A percentile compares a stretch with the other conserved stretches of the same genome.
These are phyloP conservation scores for Verticillium klebahnii DNA, from an alignment of 2,329 filamentous ascomycete genomes.

Conservation along the genomic window DNA sequence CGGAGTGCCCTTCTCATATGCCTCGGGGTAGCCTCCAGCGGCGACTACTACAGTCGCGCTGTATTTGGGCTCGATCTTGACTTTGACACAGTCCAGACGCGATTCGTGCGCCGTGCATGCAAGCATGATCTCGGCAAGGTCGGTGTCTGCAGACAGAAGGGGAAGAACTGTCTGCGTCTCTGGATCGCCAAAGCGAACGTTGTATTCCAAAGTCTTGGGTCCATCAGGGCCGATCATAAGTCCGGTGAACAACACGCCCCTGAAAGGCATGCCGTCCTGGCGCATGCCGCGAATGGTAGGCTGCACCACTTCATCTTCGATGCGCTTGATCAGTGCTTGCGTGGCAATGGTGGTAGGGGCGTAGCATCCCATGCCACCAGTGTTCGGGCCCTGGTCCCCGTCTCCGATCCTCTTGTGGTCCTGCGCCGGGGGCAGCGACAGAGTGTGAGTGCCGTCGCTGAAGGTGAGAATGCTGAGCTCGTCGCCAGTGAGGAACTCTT, in stretches of 20 bases:
- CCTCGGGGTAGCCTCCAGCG: constrained; percentile 77
- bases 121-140: constrained; percentile 79
- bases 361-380: constrained; percentile 74
- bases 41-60: constrained; percentile 83
- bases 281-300: constrained; percentile 62
- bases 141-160: constrained; percentile 67
- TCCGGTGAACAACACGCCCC: constrained; percentile 72
- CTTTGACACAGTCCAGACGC: constrained; percentile 59
- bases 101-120: constrained; percentile 62
- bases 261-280: constrained; percentile 66
- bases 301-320: constrained; percentile 55
- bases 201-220: constrained; percentile 80
- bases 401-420: constrained; percentile 70
- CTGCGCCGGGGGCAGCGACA: constrained; percentile 64
- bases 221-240: constrained; percentile 77
- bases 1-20: constrained; percentile 67
- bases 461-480: constrained; percentile 67
- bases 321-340: constrained; percentile 45
- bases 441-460: constrained; percentile 60
- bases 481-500: constrained; percentile 66
- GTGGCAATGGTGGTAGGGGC: constrained; percentile 57
- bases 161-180: constrained; percentile 80
- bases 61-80: constrained; percentile 60
- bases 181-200: constrained; percentile 83
- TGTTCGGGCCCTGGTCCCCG: constrained; percentile 65